phyloP scores from a whole-genome alignment of 2,329 filamentous ascomycete genomes.

The Paecilomyces variotii region DNA sequence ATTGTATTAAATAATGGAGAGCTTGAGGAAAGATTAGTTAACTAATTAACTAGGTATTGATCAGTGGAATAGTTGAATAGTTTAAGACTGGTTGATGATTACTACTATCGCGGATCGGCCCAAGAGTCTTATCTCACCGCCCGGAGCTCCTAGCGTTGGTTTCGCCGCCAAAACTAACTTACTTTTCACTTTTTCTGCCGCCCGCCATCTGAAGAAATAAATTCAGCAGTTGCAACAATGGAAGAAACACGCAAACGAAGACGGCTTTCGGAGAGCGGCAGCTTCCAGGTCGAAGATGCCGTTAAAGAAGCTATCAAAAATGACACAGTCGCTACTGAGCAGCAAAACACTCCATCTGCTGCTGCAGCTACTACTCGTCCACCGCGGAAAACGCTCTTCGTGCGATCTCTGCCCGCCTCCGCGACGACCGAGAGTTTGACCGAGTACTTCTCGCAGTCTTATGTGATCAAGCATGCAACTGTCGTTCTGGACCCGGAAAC shows the following conservation, averaged over 20 bases:
- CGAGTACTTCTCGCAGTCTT: constrained; percentile 87
- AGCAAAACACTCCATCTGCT: constrained; percentile 11
- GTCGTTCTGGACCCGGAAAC: constrained; percentile 80
- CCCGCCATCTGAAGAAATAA: constrained; percentile 21
- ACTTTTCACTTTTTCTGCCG: constrained; percentile 25
- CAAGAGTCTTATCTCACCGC: constrained; percentile 12
- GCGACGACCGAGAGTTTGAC: constrained; percentile 77
- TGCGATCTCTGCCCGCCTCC: constrained; percentile 71
- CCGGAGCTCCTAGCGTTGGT: constrained; percentile 9
- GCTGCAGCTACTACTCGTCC: constrained; percentile 7
- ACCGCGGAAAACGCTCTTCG: constrained; percentile 67
- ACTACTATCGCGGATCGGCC: too few species aligned
- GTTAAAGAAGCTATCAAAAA: constrained; percentile 16
- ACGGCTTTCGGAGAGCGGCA: constrained; percentile 22
- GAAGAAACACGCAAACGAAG: constrained; percentile 28
- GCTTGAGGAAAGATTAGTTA: neutral
- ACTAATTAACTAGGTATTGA: neutral
- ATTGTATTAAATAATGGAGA: neutral
- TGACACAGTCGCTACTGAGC: constrained; percentile 11
- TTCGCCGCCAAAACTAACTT: constrained; percentile 2
- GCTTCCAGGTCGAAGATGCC: constrained; percentile 12
- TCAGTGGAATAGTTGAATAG: neutral
- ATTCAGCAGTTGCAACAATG: constrained; percentile 16
- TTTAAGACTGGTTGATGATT: neutral
- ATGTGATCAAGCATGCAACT: constrained; percentile 91